phyloP scores from a whole-genome alignment of 2,329 filamentous ascomycete genomes.

The Trichoderma arundinaceum region DNA sequence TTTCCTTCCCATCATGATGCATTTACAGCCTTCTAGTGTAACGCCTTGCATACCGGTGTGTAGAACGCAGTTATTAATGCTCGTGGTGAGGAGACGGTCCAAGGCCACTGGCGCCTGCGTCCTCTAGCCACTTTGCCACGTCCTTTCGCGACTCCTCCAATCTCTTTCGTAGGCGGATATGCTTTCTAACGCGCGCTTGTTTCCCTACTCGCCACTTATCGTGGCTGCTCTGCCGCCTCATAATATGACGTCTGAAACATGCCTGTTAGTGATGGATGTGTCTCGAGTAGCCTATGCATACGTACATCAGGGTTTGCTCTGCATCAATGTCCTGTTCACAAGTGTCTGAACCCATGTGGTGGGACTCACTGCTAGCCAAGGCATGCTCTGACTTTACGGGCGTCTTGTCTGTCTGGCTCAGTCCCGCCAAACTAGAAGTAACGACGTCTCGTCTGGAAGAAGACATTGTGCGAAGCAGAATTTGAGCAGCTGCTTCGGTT shows the following conservation, averaged over 20 bases:
- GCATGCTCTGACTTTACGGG: neutral
- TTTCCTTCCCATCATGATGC: neutral
- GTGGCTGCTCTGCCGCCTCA: neutral
- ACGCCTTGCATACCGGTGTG: neutral
- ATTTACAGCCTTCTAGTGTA: neutral
- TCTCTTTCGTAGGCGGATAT: neutral
- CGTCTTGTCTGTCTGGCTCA: neutral
- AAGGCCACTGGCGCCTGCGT: too few relatives aligned
- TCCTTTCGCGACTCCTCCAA: neutral
- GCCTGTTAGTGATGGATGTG: neutral
- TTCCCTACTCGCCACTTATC: slow-evolving; percentile 14
- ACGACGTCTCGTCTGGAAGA: neutral
- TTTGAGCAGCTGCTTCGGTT: neutral
- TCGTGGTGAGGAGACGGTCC: neutral
- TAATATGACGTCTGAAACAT: neutral
- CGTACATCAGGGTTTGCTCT: slow-evolving; percentile 6
- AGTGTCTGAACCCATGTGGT: neutral
- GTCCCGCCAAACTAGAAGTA: too few relatives aligned
- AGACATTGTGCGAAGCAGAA: neutral
- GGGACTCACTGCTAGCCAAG: neutral
- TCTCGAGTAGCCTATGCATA: neutral
- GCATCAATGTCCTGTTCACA: slow-evolving; percentile 2
- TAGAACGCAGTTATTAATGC: neutral
- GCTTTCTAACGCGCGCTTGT: neutral
- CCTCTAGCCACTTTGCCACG: neutral